These are phyloP conservation scores for Sequoiadendron giganteum DNA, from an alignment of 75 land plant species.

Conservation along the genomic window DNA sequence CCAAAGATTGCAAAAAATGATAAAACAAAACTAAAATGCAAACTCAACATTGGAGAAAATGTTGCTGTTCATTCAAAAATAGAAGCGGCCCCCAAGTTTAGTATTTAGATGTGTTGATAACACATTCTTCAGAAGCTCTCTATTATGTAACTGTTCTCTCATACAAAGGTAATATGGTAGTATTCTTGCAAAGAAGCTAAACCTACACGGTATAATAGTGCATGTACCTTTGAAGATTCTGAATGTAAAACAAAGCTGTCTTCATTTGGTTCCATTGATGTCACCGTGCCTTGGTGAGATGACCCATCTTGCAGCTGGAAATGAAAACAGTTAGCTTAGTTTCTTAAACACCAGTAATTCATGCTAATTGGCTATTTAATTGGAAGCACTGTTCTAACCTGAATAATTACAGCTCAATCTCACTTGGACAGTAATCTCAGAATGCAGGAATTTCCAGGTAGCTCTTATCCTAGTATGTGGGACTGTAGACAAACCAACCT, in stretches of 20 bases:
- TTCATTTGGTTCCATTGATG: constrained; percentile 98
- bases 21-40: not conserved
- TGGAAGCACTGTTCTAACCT: not conserved
- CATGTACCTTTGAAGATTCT: constrained; percentile 69
- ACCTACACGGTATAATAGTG: not conserved
- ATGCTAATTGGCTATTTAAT: not conserved
- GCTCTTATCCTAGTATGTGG: too few relatives aligned
- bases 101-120: too few relatives aligned
- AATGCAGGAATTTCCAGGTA: not conserved
- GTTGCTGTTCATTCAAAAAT: not conserved
- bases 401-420: not conserved
- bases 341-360: not conserved
- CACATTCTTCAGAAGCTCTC: not conserved
- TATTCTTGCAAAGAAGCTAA: not conserved
- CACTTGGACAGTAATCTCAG: not conserved
- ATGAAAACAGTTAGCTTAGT: not conserved
- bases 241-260: constrained; percentile 77
- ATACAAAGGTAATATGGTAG: not conserved
- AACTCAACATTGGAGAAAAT: not conserved
- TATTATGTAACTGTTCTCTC: not conserved
- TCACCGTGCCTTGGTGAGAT: constrained; percentile 87
- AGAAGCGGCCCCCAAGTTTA: too few relatives aligned
- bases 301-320: constrained; percentile 92
- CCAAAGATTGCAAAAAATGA: not conserved
- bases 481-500: too few relatives aligned